phyloP scores from a whole-genome alignment of 352 stramenopile species.

The Pythium guiyangense region DNA sequence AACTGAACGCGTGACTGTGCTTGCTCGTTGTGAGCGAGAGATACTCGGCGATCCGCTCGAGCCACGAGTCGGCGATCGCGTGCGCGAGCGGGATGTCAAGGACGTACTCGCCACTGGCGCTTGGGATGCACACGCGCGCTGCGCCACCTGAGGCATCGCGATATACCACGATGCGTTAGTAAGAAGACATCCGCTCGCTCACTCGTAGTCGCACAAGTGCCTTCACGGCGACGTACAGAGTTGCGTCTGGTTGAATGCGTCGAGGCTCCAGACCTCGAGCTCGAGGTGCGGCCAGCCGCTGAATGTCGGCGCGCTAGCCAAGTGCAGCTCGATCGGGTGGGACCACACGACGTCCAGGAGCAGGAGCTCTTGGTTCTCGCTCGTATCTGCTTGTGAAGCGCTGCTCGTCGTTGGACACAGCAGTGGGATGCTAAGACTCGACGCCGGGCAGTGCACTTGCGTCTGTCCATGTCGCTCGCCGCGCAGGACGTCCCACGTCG shows the following conservation, averaged over 20 bases:
- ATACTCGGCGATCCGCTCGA: constrained; percentile 17
- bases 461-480: constrained; percentile 39
- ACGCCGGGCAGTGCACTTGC: constrained; percentile 27
- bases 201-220: background rate
- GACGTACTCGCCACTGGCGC: constrained; percentile 32
- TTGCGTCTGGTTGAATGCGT: constrained; percentile 31
- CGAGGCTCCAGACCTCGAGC: constrained; percentile 42
- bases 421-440: constrained; percentile 9
- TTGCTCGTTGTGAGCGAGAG: constrained; percentile 4
- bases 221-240: constrained; percentile 22
- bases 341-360: constrained; percentile 40
- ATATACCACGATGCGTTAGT: constrained; percentile 2
- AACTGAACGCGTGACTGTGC: background rate
- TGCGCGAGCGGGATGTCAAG: constrained; percentile 35
- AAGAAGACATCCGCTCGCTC: background rate
- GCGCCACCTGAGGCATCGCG: constrained; percentile 20
- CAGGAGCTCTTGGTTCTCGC: background rate
- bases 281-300: constrained; percentile 36
- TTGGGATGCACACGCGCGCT: constrained; percentile 27
- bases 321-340: constrained; percentile 48
- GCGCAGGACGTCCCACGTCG: constrained; percentile 34
- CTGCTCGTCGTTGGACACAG: background rate
- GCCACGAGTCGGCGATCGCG: constrained; percentile 9
- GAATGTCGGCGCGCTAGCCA: constrained; percentile 20
- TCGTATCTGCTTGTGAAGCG: background rate